Percentiles rank a stretch among this genome's conserved stretches.
Evolutionary conservation across 2,329 filamentous ascomycete genomes (phyloP).

Genomic region (Aspergillus ustus): DNA sequence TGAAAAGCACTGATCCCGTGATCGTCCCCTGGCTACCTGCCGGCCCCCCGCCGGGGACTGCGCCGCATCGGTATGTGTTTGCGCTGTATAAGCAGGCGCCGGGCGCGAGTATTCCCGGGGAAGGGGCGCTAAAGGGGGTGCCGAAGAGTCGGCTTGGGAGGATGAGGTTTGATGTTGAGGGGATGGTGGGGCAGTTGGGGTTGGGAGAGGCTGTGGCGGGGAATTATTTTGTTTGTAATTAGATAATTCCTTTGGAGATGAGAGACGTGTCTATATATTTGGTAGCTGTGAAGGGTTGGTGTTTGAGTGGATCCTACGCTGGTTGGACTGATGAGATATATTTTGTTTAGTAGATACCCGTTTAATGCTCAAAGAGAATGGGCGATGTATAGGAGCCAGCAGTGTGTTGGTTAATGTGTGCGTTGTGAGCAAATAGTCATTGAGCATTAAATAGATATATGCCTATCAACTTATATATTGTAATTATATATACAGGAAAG

Average conservation of each 20-base stretch:
- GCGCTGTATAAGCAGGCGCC: neutral
- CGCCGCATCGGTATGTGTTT: constrained; percentile 9
- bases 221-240: constrained; percentile 5
- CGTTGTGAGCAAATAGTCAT: neutral
- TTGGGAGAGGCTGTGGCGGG: neutral
- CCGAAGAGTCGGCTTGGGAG: neutral
- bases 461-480: neutral
- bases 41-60: neutral
- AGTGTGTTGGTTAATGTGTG: neutral
- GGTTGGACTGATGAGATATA: no score
- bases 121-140: neutral
- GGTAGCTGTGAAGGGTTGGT: no score
- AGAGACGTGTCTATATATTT: neutral
- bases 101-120: neutral
- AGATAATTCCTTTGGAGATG: neutral
- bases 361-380: neutral
- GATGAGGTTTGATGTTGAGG: constrained; percentile 7
- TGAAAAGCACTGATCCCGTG: neutral
- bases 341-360: neutral
- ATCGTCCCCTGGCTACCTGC: constrained; percentile 1
- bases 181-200: neutral
- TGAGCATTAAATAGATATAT: neutral
- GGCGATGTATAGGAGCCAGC: neutral
- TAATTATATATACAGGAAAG: neutral
- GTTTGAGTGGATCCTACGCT: no score